Percentiles rank a stretch among this genome's conserved stretches.
Conservation (phyloP, 2,329 filamentous ascomycete genomes). For the Ploettnerulaceae sp. region DNA sequence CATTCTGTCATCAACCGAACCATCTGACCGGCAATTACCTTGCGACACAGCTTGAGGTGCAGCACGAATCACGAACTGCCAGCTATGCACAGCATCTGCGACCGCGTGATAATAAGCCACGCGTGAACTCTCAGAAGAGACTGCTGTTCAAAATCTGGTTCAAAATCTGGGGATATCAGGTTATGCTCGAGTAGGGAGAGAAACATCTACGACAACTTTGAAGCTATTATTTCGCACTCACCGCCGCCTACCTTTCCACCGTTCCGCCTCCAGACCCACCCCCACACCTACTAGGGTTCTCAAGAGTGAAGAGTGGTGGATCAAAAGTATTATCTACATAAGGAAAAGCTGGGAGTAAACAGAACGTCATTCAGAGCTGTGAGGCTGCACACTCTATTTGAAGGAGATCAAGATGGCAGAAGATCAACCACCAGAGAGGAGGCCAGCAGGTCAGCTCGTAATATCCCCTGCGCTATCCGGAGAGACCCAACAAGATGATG, state of each 20-base stretch:
- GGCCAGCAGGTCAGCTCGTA: constrained; percentile 4
- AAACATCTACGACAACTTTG: constrained; percentile 1
- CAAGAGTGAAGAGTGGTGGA: neutral
- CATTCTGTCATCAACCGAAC: constrained; percentile 2
- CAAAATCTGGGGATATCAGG: neutral
- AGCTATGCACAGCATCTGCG: constrained; percentile 8
- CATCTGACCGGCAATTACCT: neutral
- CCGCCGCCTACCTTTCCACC: neutral
- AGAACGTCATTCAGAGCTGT: too few species aligned
- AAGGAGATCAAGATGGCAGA: neutral
- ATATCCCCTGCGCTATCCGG: constrained; percentile 8
- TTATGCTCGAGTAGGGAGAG: neutral
- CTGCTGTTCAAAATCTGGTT: constrained; percentile 3
- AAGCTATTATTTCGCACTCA: neutral
- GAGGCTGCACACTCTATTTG: too few species aligned
- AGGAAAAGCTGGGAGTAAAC: neutral
- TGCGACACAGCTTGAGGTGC: neutral
- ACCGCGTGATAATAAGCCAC: constrained; percentile 14
- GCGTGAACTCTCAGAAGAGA: constrained; percentile 4
- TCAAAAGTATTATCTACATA: neutral
- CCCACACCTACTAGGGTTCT: neutral
- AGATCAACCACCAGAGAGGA: neutral
- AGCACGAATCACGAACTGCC: constrained; percentile 14
- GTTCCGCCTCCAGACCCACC: neutral
- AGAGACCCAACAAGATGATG: constrained; percentile 22